A percentile compares a stretch with the other conserved stretches of the same genome.
These are phyloP conservation scores for Neospermospora avenae DNA, from an alignment of 2,329 filamentous ascomycete genomes.

Conservation along the genomic window DNA sequence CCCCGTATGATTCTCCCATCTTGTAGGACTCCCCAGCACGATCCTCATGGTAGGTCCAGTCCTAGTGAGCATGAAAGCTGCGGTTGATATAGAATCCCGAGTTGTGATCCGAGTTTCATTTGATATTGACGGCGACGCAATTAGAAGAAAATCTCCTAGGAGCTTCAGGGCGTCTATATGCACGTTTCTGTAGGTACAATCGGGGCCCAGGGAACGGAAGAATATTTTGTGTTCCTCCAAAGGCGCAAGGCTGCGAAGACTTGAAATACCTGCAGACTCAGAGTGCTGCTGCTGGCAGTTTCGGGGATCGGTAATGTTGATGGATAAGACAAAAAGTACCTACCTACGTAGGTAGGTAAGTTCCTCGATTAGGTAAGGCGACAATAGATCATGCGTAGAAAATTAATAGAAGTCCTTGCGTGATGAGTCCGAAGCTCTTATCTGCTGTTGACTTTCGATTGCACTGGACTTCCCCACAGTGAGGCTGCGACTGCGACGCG, in stretches of 20 bases:
- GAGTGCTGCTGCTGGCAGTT: background rate
- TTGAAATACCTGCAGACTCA: background rate
- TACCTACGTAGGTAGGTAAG: too few species aligned
- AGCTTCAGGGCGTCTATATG: background rate
- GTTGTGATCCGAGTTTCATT: background rate
- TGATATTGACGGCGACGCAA: background rate
- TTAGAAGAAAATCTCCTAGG: background rate
- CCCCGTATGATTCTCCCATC: conserved; percentile 1
- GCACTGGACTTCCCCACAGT: background rate
- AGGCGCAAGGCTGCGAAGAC: background rate
- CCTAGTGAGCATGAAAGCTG: background rate
- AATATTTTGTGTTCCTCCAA: background rate
- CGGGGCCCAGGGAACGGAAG: background rate
- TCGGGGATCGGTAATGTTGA: background rate
- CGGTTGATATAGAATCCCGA: background rate
- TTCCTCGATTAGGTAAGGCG: background rate
- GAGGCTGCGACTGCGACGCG: background rate
- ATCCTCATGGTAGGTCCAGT: background rate
- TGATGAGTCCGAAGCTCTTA: background rate
- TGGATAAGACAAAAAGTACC: background rate
- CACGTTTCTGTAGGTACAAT: background rate
- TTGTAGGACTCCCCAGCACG: background rate
- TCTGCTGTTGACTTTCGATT: background rate
- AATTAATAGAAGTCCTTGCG: background rate
- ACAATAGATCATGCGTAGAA: background rate